Conservation (phyloP, 805 yeast species). For the Naumovozyma castellii region DNA sequence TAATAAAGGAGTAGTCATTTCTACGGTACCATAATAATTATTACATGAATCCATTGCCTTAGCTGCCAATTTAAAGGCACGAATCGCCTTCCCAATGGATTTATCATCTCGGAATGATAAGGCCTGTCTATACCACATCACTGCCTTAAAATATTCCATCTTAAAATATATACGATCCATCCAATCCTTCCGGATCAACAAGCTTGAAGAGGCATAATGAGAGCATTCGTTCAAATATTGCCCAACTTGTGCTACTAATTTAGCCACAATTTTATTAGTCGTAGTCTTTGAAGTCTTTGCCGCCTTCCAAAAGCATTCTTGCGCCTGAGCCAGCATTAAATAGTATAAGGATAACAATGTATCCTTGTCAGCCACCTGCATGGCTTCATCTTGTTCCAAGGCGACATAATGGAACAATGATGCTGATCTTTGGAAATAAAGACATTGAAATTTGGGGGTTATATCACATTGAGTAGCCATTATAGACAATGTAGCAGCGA, state of each 20-base stretch:
- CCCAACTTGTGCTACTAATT: slow-evolving; percentile 55
- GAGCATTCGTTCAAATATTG: slow-evolving; percentile 44
- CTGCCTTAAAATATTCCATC: slow-evolving; percentile 56
- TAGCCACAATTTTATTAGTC: slow-evolving; percentile 53
- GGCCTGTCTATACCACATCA: slow-evolving; percentile 57
- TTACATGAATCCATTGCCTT: slow-evolving; percentile 2
- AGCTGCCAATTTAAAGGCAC: slow-evolving; percentile 33
- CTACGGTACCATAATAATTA: slow-evolving; percentile 11
- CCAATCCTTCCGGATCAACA: slow-evolving; percentile 56
- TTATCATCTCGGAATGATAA: slow-evolving; percentile 24
- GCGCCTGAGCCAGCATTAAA: slow-evolving; percentile 74
- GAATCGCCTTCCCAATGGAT: slow-evolving; percentile 65
- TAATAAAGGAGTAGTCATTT: slow-evolving; percentile 32
- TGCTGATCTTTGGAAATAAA: slow-evolving; percentile 61
- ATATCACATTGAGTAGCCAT: slow-evolving; percentile 45
- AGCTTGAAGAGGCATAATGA: slow-evolving; percentile 36
- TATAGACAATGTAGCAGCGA: slow-evolving; percentile 55
- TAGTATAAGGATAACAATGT: slow-evolving; percentile 42
- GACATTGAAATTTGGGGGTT: slow-evolving; percentile 29
- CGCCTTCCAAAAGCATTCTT: slow-evolving; percentile 75
- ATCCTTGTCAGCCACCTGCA: slow-evolving; percentile 33
- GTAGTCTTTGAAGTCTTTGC: slow-evolving; percentile 34
- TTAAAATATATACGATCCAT: slow-evolving; percentile 51
- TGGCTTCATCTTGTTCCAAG: slow-evolving; percentile 1
- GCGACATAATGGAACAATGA: slow-evolving; percentile 45